phyloP scores from a whole-genome alignment of 2,329 filamentous ascomycete species.

The Colletotrichum incanum region DNA sequence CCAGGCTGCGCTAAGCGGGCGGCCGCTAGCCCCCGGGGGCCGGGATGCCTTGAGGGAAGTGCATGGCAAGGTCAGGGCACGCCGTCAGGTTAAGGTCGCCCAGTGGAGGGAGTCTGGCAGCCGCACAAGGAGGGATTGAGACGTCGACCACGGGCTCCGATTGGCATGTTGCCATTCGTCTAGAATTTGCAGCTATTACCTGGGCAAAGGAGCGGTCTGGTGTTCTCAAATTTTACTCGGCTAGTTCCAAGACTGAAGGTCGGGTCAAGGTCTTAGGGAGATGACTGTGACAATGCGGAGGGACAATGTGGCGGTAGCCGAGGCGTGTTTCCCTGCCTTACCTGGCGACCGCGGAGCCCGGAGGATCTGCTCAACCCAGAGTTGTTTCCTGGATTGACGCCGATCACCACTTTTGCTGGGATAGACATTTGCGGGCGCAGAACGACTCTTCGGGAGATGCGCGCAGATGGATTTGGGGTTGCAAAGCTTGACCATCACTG shows the following conservation, averaged over 20 bases:
- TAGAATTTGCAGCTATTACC: neutral
- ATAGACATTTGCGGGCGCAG: neutral
- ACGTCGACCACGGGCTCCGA: conserved; percentile 9
- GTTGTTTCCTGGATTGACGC: conserved; percentile 13
- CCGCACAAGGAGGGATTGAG: neutral
- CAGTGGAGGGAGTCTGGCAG: neutral
- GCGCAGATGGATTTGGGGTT: conserved; percentile 12
- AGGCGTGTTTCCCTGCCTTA: conserved; percentile 15
- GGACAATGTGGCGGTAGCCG: conserved; percentile 23
- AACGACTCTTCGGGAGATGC: conserved; percentile 23
- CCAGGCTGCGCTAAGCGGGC: conserved; percentile 16
- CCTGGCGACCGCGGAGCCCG: neutral
- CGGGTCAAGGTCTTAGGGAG: conserved; percentile 11
- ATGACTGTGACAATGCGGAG: conserved; percentile 5
- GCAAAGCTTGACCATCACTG: conserved; percentile 31
- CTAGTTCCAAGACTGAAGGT: neutral
- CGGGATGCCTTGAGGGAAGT: neutral
- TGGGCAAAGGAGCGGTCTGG: conserved; percentile 16
- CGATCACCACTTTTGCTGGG: conserved; percentile 24
- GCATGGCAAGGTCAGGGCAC: conserved; percentile 13
- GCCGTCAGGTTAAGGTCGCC: conserved; percentile 2
- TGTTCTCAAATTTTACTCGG: conserved; percentile 20
- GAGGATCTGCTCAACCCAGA: conserved; percentile 13
- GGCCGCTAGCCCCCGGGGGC: conserved; percentile 8
- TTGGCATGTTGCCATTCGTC: conserved; percentile 15